Conservation (phyloP, 140 eudicot species). For the Senecio squalidus region DNA sequence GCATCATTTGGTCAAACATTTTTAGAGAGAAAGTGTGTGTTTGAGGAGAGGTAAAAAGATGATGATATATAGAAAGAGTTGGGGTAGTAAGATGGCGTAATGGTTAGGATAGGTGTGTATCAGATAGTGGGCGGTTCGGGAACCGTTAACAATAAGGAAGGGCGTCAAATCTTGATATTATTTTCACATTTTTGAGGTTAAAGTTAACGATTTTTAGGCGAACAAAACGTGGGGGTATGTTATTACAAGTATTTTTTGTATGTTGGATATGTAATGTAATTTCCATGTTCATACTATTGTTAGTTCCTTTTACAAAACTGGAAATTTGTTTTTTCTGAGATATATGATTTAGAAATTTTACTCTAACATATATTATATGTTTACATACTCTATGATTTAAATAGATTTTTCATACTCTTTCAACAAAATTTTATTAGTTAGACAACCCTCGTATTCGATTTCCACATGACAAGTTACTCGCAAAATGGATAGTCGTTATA, state of each 20-base stretch:
- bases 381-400: too few species aligned
- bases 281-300: too few species aligned
- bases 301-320: too few species aligned
- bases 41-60: neutral
- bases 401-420: too few species aligned
- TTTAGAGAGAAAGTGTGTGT: conserved; percentile 11
- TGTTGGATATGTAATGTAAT: too few species aligned
- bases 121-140: conserved; percentile 73
- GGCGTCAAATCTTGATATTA: conserved; percentile 17
- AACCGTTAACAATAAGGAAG: conserved; percentile 69
- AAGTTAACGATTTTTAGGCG: conserved; percentile 26
- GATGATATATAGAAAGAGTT: conserved; percentile 18
- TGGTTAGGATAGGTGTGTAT: conserved; percentile 18
- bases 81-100: conserved; percentile 14
- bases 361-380: too few species aligned
- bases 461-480: too few species aligned
- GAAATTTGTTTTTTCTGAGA: too few species aligned
- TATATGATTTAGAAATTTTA: too few species aligned
- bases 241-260: neutral
- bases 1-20: conserved; percentile 42
- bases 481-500: too few species aligned
- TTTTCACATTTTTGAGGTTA: conserved; percentile 26
- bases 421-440: too few species aligned
- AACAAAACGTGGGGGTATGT: conserved; percentile 25
- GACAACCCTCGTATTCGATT: too few species aligned